These are phyloP conservation scores for Hypoxylon sp. DNA, from an alignment of 2,329 filamentous ascomycete genomes.

Conservation along the genomic window DNA sequence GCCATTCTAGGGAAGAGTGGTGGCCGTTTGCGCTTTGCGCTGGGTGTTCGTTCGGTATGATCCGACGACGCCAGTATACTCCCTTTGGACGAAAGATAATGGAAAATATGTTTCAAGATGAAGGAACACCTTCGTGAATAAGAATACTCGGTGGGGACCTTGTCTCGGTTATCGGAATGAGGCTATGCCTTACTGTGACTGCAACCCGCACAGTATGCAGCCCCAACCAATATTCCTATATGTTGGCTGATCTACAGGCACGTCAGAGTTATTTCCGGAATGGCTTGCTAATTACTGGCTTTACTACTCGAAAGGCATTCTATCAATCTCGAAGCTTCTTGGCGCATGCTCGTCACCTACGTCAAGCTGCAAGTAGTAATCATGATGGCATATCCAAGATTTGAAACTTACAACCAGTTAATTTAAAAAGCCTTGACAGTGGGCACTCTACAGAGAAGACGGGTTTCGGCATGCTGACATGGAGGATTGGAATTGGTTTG, in stretches of 20 bases:
- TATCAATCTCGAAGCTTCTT: conserved; percentile 20
- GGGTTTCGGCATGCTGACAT: conserved; percentile 26
- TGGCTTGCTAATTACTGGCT: conserved; percentile 29
- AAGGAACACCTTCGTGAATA: conserved; percentile 14
- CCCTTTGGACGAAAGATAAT: conserved; percentile 15
- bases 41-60: conserved; percentile 22
- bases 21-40: conserved; percentile 23
- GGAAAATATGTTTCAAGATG: conserved; percentile 34
- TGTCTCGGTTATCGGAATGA: conserved; percentile 35
- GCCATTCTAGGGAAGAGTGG: conserved; percentile 40
- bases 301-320: conserved; percentile 14
- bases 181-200: conserved; percentile 45
- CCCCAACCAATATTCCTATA: conserved; percentile 35
- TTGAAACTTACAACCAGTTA: neutral
- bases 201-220: conserved; percentile 37
- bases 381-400: conserved; percentile 3
- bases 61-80: conserved; percentile 21
- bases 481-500: conserved; percentile 6
- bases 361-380: conserved; percentile 17
- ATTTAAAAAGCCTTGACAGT: conserved; percentile 3
- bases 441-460: conserved; percentile 20
- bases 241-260: conserved; percentile 27
- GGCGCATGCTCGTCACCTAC: conserved; percentile 13
- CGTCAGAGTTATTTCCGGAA: conserved; percentile 37
- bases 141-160: conserved; percentile 15